Evolutionary conservation across 129 eudicot species (phyloP), one percentile per base, ranked within the genome.

Genomic region (Flaveria ramosissima): DNA sequence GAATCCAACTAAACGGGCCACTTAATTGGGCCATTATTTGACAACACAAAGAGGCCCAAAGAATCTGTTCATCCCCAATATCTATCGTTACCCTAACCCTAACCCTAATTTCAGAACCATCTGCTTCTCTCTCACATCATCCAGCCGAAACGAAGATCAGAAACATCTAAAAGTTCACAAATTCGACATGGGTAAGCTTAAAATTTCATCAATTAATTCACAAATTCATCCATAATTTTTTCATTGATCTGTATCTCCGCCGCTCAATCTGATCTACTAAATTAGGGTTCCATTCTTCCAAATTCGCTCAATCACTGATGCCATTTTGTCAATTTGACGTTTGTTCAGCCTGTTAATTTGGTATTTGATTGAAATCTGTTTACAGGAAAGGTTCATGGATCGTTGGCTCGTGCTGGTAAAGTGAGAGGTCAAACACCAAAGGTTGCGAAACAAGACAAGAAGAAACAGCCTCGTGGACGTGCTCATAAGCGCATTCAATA

Each of bases 391-490:
- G 97, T 92, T 36, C 92, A 89, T 86, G 97, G 97, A 71, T 89
- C 97, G 0, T 80, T 91, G 86, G 97, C 97, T 47, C 97, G 97
- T 88, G 97, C 97, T 52, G 97, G 97, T 9, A 92, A 92, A 75
- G 97, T 92, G 57, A 82, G 97, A 82, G 97, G 97, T 4, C 97
- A 89, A 78, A 92, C 97, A 7, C 97, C 95, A 1, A 91, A 91
- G 85, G 97, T 91, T 9, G 92, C 97, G 6, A 89, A 89, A 86
- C 95, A 88, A 79, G 96, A 92, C 82, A 92, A 92, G 92, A 92
- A 92, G 91, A 92, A 89, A 81, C 83, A 92, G 92, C 97, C 97
- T 10, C 90, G 92, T 23, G 97, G 97, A 65, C 92, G 97, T 63
- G 97, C 97, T 53, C 92, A 92, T 88, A 92, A 92, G 78, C 88